These are phyloP conservation scores for Epichloe brachyelytri DNA, from an alignment of 2,329 filamentous ascomycete genomes.

Conservation along the genomic window DNA sequence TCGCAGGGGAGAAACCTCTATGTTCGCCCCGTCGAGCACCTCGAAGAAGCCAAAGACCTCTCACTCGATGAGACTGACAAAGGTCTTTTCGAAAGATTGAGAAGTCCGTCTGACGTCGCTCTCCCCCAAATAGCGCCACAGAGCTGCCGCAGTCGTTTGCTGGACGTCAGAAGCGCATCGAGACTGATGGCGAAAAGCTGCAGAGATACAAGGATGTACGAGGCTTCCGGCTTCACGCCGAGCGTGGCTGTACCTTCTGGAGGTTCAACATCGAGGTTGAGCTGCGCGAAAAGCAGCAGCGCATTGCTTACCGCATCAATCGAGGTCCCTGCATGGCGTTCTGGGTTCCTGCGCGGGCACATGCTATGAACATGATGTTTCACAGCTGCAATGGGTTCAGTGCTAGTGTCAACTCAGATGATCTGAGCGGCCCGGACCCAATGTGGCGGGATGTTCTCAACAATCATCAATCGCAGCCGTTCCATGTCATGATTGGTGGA, in stretches of 20 bases:
- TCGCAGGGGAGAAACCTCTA: slow-evolving; percentile 77
- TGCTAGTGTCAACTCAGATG: slow-evolving; percentile 59
- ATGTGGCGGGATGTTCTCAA: slow-evolving; percentile 96
- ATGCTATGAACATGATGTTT: slow-evolving; percentile 98
- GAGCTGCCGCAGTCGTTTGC: slow-evolving; percentile 42
- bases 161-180: slow-evolving; percentile 37
- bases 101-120: slow-evolving; percentile 35
- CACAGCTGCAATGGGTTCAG: slow-evolving; percentile 97
- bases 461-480: slow-evolving; percentile 77
- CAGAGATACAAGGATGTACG: slow-evolving; percentile 74
- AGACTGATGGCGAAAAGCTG: slow-evolving; percentile 64
- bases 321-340: slow-evolving; percentile 78
- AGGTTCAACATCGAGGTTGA: slow-evolving; percentile 92
- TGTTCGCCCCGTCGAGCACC: slow-evolving; percentile 76
- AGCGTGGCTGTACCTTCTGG: slow-evolving; percentile 90
- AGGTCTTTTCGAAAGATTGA: slow-evolving; percentile 65
- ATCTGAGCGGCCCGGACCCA: slow-evolving; percentile 84
- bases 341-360: slow-evolving; percentile 76
- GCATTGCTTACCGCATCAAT: slow-evolving; percentile 93
- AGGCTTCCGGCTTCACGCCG: slow-evolving; percentile 70
- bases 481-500: slow-evolving; percentile 96
- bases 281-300: slow-evolving; percentile 61
- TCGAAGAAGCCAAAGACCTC: slow-evolving; percentile 65
- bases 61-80: slow-evolving; percentile 68
- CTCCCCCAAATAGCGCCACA: slow-evolving; percentile 22